phyloP scores from a whole-genome alignment of 2,329 filamentous ascomycete species.

The Apiospora koreana region DNA sequence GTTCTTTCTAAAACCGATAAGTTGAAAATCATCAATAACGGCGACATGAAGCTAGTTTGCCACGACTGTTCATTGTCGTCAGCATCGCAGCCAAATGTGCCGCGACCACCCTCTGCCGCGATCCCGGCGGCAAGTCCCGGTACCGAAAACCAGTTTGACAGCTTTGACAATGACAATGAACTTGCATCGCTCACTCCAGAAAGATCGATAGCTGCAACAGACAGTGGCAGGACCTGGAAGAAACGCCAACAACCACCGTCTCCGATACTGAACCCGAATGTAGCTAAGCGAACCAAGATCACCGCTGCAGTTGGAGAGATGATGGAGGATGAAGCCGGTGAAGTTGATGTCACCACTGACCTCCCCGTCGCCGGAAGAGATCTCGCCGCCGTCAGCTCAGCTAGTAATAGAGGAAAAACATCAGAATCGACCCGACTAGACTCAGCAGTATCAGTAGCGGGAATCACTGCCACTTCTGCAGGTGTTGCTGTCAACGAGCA shows the following conservation, averaged over 20 bases:
- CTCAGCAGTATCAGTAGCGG: too few relatives aligned
- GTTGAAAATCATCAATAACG: too few relatives aligned
- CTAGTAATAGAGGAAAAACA: background rate
- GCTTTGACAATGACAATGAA: background rate
- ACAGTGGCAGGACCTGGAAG: background rate
- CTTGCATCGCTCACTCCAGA: too few relatives aligned
- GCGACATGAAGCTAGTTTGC: too few relatives aligned
- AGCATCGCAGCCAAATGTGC: too few relatives aligned
- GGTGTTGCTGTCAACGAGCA: too few relatives aligned
- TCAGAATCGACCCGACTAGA: too few relatives aligned
- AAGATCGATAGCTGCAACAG: background rate
- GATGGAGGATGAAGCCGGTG: background rate
- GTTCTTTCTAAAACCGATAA: too few relatives aligned
- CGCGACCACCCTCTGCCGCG: too few relatives aligned
- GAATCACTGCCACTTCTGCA: too few relatives aligned
- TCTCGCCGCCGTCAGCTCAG: background rate
- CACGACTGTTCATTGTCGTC: too few relatives aligned
- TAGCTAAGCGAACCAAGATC: background rate
- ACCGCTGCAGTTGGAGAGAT: background rate
- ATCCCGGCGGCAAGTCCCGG: background rate
- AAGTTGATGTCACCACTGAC: background rate
- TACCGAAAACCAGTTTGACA: too few relatives aligned
- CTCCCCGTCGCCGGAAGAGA: background rate
- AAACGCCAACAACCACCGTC: background rate
- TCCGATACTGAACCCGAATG: background rate